Base-by-base conservation (phyloP, 2,329 filamentous ascomycete genomes). In the Metarhizium anisopliae region DNA sequence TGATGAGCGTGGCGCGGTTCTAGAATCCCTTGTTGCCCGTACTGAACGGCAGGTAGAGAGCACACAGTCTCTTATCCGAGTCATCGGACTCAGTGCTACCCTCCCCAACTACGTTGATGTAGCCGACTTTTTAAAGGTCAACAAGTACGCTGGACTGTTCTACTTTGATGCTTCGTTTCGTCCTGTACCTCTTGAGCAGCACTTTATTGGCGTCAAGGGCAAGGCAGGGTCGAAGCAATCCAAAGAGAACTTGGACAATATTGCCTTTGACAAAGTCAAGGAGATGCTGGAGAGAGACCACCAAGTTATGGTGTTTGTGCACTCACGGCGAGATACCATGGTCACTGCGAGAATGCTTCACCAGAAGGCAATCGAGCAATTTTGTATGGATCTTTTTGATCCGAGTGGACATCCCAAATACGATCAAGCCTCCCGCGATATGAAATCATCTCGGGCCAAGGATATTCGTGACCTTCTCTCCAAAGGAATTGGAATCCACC, bases 241-340 rank as follows among this genome's bases (percentile, higher is more conserved):
- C 8, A 85, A 89, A 56, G 93, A 96, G 42, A 97, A 97, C 61
- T 76, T 99, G 32, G 94, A 99, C 63, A 80, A 80, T 29, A 85
- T 90, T 2, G 85, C 90, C 0, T 99, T 95, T 67, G 92, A 97
- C 62, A 99, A 99, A 68, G 91, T 96, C 50, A 87, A 85, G 62
- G 88, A 94, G 53, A 96, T 99, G 92, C 78, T 99, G 3, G 84
- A 91, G 66, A 77, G 79, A 57, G 92, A 89, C n/a, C 94, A 99
- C 65, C 94, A 99, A 69, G 82, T 99, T 61, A 99, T 99, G 95
- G 93, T 99, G 0, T 99, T 99, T 70, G 95, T 99, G 11, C 95
- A 99, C 69, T 96, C 93, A 1, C 82, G 94, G 30, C 92, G 95
- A 67, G 95, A 99, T 63, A 99, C 95, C 0, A 84, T 95, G 61